phyloP scores from a whole-genome alignment of 345 rosid species.

The Rhodamnia rubescens region DNA sequence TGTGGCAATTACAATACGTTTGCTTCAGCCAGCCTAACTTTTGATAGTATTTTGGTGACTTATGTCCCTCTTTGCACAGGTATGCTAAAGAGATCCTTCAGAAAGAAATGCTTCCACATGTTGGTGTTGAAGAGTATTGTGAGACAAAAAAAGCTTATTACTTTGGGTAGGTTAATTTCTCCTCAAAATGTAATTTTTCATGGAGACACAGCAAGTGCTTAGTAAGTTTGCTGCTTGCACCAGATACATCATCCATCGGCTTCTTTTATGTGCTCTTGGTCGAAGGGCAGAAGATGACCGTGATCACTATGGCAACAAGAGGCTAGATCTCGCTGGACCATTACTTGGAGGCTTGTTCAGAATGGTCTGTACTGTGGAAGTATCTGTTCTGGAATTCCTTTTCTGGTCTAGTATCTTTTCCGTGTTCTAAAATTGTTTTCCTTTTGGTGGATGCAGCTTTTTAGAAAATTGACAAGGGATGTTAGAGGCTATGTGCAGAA shows the following conservation, averaged over 20 bases:
- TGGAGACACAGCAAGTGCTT: background rate
- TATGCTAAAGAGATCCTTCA: constrained; percentile 97
- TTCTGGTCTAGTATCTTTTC: background rate
- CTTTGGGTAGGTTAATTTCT: constrained; percentile 57
- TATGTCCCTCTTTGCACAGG: constrained; percentile 31
- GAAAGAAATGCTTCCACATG: constrained; percentile 99
- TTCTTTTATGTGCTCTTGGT: constrained; percentile 87
- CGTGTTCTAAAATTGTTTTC: background rate
- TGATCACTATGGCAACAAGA: constrained; percentile 98
- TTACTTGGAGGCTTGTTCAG: constrained; percentile 94
- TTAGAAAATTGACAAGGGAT: constrained; percentile 90
- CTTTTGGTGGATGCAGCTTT: constrained; percentile 48
- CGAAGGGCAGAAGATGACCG: constrained; percentile 96
- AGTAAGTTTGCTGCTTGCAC: background rate
- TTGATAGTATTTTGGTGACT: constrained; percentile 6
- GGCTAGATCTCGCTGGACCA: constrained; percentile 99
- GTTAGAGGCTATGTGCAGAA: constrained; percentile 93
- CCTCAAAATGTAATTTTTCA: background rate
- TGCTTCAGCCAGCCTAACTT: constrained; percentile 10
- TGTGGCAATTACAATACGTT: constrained; percentile 4
- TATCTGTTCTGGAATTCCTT: background rate
- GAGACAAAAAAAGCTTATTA: constrained; percentile 97
- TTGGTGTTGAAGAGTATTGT: constrained; percentile 82
- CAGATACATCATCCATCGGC: constrained; percentile 89
- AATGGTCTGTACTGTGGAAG: constrained; percentile 47